Conservation (phyloP, 352 stramenopile genomes). For the Phytopythium sindhum region DNA sequence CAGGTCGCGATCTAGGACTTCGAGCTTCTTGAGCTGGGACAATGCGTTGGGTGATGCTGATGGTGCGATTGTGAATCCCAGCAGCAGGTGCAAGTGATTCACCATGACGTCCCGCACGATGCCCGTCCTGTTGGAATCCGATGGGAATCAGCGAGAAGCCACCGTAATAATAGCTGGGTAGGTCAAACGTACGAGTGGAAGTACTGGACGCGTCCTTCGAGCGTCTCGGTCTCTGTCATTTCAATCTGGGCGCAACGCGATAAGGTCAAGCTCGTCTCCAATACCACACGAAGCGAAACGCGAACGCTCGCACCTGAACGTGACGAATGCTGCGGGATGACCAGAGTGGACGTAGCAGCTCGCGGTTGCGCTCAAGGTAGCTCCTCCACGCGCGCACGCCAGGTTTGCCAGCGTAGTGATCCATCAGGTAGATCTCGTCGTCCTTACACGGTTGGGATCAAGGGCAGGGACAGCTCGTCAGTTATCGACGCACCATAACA, state of each 20-base stretch:
- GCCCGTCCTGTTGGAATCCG: conserved; percentile 29
- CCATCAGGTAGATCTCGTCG: conserved; percentile 80
- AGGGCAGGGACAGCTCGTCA: no score
- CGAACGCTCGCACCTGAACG: conserved; percentile 11
- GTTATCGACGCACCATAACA: not conserved
- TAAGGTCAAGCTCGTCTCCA: no score
- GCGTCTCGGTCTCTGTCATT: conserved; percentile 71
- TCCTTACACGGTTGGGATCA: not conserved
- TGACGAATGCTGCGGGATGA: conserved; percentile 17
- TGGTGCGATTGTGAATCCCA: conserved; percentile 30
- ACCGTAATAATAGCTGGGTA: not conserved
- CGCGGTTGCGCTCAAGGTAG: conserved; percentile 54
- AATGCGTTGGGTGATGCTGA: not conserved
- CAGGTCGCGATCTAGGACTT: not conserved
- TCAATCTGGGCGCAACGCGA: conserved; percentile 33
- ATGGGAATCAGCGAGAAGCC: not conserved
- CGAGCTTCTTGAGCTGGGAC: not conserved
- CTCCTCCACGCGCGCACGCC: conserved; percentile 49
- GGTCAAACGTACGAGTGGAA: conserved; percentile 55
- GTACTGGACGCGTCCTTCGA: conserved; percentile 54
- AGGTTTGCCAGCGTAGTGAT: conserved; percentile 83
- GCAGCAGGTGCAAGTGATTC: conserved; percentile 75
- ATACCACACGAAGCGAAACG: not conserved
- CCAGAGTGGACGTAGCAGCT: conserved; percentile 28
- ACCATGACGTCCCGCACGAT: conserved; percentile 83